These are phyloP conservation scores for Rhodomyrtus psidioides DNA, from an alignment of 441 rosid genomes.

Conservation along the genomic window DNA sequence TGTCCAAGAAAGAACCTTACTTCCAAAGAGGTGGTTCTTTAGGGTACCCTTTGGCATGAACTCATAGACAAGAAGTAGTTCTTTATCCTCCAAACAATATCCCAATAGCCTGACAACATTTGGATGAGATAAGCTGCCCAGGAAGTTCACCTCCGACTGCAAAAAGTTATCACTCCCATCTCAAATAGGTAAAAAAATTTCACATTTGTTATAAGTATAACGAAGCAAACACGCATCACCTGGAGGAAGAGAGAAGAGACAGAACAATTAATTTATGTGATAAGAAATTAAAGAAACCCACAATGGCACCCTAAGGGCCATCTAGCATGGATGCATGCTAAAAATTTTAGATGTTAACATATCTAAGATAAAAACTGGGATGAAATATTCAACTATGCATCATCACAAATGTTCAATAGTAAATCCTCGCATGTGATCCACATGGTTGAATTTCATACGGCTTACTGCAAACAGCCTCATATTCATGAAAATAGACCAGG, in stretches of 20 bases:
- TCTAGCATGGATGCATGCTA: neutral
- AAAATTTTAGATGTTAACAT: neutral
- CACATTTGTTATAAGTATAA: neutral
- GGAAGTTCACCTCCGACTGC: neutral
- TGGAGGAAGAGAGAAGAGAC: neutral
- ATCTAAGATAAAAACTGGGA: neutral
- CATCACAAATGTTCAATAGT: neutral
- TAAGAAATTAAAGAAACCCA: neutral
- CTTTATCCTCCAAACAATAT: neutral
- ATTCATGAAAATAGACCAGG: neutral
- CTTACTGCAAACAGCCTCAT: neutral
- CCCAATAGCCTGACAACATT: neutral
- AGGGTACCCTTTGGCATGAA: neutral
- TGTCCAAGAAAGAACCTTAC: neutral
- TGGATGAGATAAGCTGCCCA: neutral
- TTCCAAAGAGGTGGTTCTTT: neutral
- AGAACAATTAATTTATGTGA: neutral
- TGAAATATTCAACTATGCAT: neutral
- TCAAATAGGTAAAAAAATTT: neutral
- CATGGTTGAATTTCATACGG: neutral
- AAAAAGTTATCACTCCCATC: neutral
- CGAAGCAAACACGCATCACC: neutral
- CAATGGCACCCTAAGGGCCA: neutral
- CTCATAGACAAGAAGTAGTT: neutral
- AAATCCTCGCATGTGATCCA: neutral